These are phyloP conservation scores for Ganoderma leucocontextum DNA, from an alignment of 1,284 basidiomycete species.

Conservation along the genomic window DNA sequence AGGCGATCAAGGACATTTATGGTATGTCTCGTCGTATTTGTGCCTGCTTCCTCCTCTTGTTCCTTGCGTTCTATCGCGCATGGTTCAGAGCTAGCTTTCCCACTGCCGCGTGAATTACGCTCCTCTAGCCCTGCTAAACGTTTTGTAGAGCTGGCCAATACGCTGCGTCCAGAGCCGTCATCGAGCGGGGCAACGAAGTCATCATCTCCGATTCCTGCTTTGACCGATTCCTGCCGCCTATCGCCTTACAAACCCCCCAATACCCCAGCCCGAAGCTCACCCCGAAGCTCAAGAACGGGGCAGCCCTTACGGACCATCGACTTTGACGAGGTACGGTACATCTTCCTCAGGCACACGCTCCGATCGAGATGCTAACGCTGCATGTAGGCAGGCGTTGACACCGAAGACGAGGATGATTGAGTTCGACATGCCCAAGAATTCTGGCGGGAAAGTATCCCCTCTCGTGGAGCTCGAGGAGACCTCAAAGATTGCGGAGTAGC, in stretches of 20 bases:
- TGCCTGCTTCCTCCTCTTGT: background rate
- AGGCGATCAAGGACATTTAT: conserved; percentile 86
- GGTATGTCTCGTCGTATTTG: conserved; percentile 43
- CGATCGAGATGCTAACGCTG: background rate
- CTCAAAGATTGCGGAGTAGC: conserved; percentile 89
- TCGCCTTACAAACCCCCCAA: conserved; percentile 93
- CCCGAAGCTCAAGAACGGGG: conserved; percentile 62
- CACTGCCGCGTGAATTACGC: no score
- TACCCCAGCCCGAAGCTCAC: conserved; percentile 70
- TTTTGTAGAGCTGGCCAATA: conserved; percentile 73
- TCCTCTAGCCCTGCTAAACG: no score
- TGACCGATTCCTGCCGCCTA: conserved; percentile 92
- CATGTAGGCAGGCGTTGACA: conserved; percentile 75
- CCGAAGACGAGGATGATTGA: conserved; percentile 92
- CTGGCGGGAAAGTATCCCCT: conserved; percentile 94
- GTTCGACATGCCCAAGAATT: conserved; percentile 95
- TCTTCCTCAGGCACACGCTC: conserved; percentile 7
- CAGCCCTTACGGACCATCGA: conserved; percentile 86
- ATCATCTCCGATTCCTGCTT: conserved; percentile 99
- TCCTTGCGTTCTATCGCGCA: background rate
- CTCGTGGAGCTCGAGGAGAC: conserved; percentile 83
- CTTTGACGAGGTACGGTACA: conserved; percentile 82
- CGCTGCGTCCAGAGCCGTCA: conserved; percentile 86
- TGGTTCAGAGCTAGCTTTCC: rapidly evolving
- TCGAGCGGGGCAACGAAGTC: conserved; percentile 93